phyloP scores from a whole-genome alignment of 257 asterid genomes.

The Lycium barbarum region DNA sequence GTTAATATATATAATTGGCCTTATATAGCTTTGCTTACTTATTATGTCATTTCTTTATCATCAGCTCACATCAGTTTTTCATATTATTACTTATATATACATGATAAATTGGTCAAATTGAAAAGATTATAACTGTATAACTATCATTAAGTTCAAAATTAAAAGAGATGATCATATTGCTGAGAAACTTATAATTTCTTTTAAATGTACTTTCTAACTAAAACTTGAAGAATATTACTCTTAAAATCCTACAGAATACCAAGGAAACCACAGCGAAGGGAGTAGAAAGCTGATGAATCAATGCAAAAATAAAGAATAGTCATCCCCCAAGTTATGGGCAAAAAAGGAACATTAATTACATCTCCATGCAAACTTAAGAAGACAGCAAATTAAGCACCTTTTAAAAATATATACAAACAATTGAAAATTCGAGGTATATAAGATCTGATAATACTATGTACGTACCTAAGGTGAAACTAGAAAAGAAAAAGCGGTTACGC shows the following conservation, averaged over 20 bases:
- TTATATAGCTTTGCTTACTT: not conserved
- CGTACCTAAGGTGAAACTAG: no score
- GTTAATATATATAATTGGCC: not conserved
- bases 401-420: not conserved
- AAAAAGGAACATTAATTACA: not conserved
- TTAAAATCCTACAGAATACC: not conserved
- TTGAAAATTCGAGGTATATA: no score
- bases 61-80: not conserved
- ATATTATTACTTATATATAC: not conserved
- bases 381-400: not conserved
- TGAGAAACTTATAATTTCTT: no score
- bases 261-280: not conserved
- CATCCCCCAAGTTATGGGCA: not conserved
- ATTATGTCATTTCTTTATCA: not conserved
- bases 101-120: not conserved
- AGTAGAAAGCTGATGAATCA: not conserved
- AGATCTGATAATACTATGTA: no score
- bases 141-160: not conserved
- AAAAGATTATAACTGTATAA: not conserved
- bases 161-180: not conserved
- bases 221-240: not conserved
- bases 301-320: not conserved
- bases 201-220: not conserved
- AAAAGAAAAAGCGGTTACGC: no score
- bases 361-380: not conserved